A percentile compares a stretch with the other conserved stretches of the same genome.
These are phyloP conservation scores for Xylariomycetidae sp. DNA, from an alignment of 2,329 filamentous ascomycete species.

Conservation along the genomic window DNA sequence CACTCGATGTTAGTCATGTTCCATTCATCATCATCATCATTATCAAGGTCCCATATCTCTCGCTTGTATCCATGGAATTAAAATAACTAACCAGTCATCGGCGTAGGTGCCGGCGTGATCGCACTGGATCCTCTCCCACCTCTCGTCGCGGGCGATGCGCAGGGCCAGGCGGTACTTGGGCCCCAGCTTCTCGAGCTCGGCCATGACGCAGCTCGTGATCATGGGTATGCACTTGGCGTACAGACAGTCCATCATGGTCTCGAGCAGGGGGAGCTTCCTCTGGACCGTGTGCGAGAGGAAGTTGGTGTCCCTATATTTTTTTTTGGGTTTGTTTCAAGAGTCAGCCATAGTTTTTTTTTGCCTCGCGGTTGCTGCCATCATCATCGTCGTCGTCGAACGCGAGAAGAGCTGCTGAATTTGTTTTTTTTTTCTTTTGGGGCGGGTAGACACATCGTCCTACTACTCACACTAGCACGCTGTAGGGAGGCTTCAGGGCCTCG, in stretches of 20 bases:
- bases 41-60: neutral
- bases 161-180: constrained; percentile 84
- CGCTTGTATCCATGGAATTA: neutral
- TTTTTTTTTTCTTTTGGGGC: no score
- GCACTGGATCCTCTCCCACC: constrained; percentile 81
- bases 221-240: constrained; percentile 88
- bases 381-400: no score
- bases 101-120: constrained; percentile 76
- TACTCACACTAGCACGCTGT: constrained; percentile 61
- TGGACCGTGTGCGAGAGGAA: constrained; percentile 89
- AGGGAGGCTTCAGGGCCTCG: constrained; percentile 77
- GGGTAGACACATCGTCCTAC: no score
- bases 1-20: constrained; percentile 1
- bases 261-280: constrained; percentile 81
- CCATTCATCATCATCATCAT: constrained; percentile 5
- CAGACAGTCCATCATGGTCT: constrained; percentile 83
- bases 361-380: no score
- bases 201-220: constrained; percentile 71
- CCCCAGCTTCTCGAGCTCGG: constrained; percentile 84
- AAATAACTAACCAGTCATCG: constrained; percentile 62
- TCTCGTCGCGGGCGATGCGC: constrained; percentile 76
- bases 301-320: constrained; percentile 58
- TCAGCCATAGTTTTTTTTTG: no score
- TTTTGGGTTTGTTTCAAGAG: neutral
- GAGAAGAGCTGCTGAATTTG: no score